A percentile compares a stretch with the other conserved stretches of the same genome.
Evolutionary conservation across 169 alveolate species (phyloP).

Genomic region (Toxoplasma gondii): DNA sequence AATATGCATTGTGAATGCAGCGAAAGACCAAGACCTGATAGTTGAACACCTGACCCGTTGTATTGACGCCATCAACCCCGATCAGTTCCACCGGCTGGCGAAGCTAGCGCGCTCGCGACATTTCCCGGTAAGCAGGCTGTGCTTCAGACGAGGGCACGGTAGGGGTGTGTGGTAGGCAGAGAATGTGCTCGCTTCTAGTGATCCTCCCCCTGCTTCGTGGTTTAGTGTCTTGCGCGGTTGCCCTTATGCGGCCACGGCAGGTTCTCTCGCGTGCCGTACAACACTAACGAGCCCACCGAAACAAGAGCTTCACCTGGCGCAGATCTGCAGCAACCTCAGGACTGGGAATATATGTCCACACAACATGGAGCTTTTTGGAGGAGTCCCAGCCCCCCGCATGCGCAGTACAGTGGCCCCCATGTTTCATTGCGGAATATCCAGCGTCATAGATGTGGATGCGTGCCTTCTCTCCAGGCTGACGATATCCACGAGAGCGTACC

Average conservation of each 20-base stretch:
- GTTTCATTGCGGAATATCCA: too few species aligned
- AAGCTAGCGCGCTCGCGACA: conserved; percentile 42
- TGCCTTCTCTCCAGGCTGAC: conserved; percentile 45
- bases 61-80: conserved; percentile 56
- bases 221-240: too few species aligned
- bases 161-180: neutral
- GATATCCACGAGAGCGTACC: conserved; percentile 63
- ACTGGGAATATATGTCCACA: too few species aligned
- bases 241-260: too few species aligned
- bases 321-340: too few species aligned
- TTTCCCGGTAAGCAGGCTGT: conserved; percentile 2
- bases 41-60: conserved; percentile 11
- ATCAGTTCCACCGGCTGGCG: conserved; percentile 61
- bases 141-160: too few species aligned
- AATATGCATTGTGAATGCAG: neutral
- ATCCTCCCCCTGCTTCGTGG: neutral
- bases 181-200: neutral
- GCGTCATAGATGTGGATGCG: neutral
- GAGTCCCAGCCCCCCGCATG: too few species aligned
- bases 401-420: too few species aligned
- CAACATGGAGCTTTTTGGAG: too few species aligned
- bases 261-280: too few species aligned
- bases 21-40: neutral
- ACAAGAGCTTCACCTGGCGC: too few species aligned
- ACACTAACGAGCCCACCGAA: too few species aligned